Percentiles rank a stretch among this genome's conserved stretches.
Evolutionary conservation across 1,284 basidiomycete genomes (phyloP).

Genomic region (Trametes sp.): DNA sequence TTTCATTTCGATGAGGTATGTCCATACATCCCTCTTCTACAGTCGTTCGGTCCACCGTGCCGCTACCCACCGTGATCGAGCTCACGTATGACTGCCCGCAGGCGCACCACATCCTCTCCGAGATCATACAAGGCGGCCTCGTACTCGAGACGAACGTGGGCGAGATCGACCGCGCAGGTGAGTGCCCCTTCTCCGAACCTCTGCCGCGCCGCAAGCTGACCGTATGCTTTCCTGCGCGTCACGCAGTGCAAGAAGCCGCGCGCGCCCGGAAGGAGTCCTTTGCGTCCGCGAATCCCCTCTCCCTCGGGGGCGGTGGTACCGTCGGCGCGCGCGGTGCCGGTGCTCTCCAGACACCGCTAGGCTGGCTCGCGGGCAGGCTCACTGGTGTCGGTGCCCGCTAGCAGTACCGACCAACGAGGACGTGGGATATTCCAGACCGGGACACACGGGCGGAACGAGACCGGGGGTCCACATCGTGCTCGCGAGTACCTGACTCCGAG

Average conservation of each 20-base stretch:
- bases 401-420: not conserved
- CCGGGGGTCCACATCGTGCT: constrained; percentile 1
- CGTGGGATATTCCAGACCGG: constrained; percentile 1
- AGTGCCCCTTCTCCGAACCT: constrained; percentile 39
- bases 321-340: constrained; percentile 67
- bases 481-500: constrained; percentile 17
- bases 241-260: constrained; percentile 68
- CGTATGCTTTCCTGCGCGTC: not conserved
- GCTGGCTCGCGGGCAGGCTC: constrained; percentile 79
- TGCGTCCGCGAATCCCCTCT: constrained; percentile 77
- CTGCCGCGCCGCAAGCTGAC: not conserved
- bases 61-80: not conserved
- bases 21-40: not conserved
- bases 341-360: constrained; percentile 70
- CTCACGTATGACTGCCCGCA: constrained; percentile 42
- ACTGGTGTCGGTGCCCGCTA: constrained; percentile 66
- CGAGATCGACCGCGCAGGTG: constrained; percentile 84
- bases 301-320: constrained; percentile 63
- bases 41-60: not conserved
- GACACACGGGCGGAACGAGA: not conserved
- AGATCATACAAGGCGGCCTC: constrained; percentile 96
- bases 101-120: constrained; percentile 94
- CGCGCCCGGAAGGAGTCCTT: constrained; percentile 79
- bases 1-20: constrained; percentile 97
- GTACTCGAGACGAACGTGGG: constrained; percentile 98